Percentiles rank a stretch among this genome's conserved stretches.
phyloP scores from a whole-genome alignment of 2,329 filamentous ascomycete species.

The Pseudogymnoascus sp. region DNA sequence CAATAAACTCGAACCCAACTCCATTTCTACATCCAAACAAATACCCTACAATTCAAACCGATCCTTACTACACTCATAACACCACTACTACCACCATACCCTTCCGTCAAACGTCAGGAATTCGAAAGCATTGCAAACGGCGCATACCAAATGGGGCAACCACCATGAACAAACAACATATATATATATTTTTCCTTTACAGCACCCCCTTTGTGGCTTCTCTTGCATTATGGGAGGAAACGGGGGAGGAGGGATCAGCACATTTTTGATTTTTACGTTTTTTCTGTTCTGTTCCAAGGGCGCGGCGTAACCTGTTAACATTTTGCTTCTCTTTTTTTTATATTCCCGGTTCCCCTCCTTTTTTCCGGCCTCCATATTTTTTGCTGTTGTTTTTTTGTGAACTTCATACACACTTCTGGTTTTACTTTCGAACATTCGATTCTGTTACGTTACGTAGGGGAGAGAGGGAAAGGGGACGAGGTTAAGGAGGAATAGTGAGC shows the following conservation, averaged over 20 bases:
- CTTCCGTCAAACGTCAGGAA: not conserved
- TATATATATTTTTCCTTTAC: not conserved
- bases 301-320: not conserved
- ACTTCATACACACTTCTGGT: not conserved
- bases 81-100: not conserved
- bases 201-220: not conserved
- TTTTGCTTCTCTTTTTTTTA: not conserved
- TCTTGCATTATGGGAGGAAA: conserved; percentile 3
- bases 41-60: conserved; percentile 4
- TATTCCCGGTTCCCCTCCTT: not conserved
- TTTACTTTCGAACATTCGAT: conserved; percentile 8
- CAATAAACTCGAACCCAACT: not conserved
- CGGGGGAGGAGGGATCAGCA: conserved; percentile 1
- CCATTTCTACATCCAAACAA: not conserved
- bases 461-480: not conserved
- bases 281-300: not conserved
- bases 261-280: not conserved
- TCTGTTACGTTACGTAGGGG: conserved; percentile 8
- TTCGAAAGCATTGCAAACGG: conserved; percentile 11
- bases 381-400: not conserved
- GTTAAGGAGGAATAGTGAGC: not conserved
- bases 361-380: not conserved
- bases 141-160: conserved; percentile 6
- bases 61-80: conserved; percentile 8
- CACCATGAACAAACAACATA: not conserved